Evolutionary conservation across 202 grass and related monocot genomes (phyloP).

Genomic region (Hordeum pubiflorum): DNA sequence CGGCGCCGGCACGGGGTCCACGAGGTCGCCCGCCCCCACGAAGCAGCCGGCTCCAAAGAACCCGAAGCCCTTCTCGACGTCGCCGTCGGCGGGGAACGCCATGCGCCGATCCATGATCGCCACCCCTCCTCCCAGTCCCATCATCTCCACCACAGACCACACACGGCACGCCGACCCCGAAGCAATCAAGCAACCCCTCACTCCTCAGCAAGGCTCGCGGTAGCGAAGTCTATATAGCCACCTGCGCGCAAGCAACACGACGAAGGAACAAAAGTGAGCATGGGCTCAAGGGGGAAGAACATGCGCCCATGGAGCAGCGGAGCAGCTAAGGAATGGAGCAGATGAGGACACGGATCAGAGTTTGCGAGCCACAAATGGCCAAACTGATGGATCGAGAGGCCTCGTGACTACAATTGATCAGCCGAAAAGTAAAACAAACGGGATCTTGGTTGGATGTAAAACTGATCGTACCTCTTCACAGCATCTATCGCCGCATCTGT

Average conservation of each 20-base stretch:
- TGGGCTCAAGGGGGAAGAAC: not conserved
- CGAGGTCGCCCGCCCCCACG: constrained; percentile 49
- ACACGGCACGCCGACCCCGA: not conserved
- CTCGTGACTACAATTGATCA: not conserved
- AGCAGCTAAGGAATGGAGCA: not conserved
- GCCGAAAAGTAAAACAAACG: not conserved
- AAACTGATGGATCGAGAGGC: not conserved
- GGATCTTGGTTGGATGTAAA: not conserved
- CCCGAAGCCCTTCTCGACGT: not conserved
- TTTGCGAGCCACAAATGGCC: not conserved
- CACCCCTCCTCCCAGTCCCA: constrained; percentile 21
- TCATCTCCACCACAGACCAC: not conserved
- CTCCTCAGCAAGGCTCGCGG: not conserved
- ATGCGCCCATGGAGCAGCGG: not conserved
- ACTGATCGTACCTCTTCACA: not conserved
- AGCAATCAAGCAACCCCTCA: not conserved
- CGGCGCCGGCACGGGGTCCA: constrained; percentile 17
- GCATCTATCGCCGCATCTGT: not conserved
- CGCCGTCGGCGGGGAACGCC: not conserved
- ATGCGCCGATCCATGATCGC: constrained; percentile 17
- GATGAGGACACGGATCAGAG: not conserved
- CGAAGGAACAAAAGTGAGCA: not conserved
- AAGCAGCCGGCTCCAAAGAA: constrained; percentile 24
- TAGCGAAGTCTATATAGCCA: not conserved
- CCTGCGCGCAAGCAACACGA: not conserved